Conservation (phyloP, 1,139 yeast species). For the Candida sp. region DNA sequence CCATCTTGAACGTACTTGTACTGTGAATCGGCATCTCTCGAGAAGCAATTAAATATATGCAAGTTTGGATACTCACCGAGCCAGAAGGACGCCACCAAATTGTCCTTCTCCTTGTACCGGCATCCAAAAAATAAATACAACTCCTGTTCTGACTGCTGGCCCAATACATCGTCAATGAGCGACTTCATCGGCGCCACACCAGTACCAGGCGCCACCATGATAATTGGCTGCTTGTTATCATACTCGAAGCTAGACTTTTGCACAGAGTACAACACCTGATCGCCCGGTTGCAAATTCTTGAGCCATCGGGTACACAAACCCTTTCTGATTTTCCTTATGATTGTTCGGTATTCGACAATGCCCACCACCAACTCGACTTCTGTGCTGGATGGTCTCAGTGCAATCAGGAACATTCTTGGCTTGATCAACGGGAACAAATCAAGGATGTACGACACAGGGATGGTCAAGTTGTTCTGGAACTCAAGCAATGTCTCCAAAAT, state of each 20-base stretch:
- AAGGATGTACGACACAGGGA: conserved; percentile 75
- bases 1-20: conserved; percentile 76
- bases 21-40: conserved; percentile 53
- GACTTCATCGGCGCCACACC: conserved; percentile 92
- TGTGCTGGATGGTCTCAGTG: conserved; percentile 54
- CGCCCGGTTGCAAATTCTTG: conserved; percentile 50
- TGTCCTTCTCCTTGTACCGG: conserved; percentile 70
- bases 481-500: conserved; percentile 84
- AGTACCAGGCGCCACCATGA: conserved; percentile 89
- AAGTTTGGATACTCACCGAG: conserved; percentile 32
- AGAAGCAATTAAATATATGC: conserved; percentile 58
- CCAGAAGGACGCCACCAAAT: conserved; percentile 65
- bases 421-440: conserved; percentile 81
- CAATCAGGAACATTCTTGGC: conserved; percentile 86
- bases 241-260: conserved; percentile 51
- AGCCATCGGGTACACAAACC: conserved; percentile 91
- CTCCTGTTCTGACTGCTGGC: conserved; percentile 21
- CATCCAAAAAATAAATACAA: conserved; percentile 77
- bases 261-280: conserved; percentile 57
- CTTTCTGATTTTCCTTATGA: conserved; percentile 71
- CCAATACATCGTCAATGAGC: conserved; percentile 44
- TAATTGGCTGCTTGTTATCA: conserved; percentile 54
- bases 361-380: conserved; percentile 74
- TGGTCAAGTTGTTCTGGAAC: conserved; percentile 66
- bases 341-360: conserved; percentile 85